Evolutionary conservation across 108 stramenopile genomes (phyloP).

Genomic region (Cyclotella atomus): DNA sequence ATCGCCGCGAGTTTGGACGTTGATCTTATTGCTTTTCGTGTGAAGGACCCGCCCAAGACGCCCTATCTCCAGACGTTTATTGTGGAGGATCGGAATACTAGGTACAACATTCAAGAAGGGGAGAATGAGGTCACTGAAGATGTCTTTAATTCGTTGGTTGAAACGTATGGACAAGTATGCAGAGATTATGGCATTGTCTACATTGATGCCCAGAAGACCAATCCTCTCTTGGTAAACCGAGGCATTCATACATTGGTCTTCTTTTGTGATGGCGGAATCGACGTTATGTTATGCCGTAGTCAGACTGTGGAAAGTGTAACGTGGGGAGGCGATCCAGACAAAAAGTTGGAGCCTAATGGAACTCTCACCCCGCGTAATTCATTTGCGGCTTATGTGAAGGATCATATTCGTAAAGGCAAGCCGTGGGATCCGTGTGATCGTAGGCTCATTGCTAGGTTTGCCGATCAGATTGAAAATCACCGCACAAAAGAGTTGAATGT

Average conservation of each 20-base stretch:
- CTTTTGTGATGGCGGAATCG: slow-evolving; percentile 11
- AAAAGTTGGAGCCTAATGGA: slow-evolving; percentile 14
- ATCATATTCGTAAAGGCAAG: slow-evolving; percentile 14
- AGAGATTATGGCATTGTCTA: slow-evolving; percentile 28
- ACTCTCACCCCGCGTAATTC: slow-evolving; percentile 28
- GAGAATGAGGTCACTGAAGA: slow-evolving; percentile 8
- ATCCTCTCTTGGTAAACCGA: neutral
- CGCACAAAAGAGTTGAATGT: slow-evolving; percentile 2
- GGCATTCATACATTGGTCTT: slow-evolving; percentile 33
- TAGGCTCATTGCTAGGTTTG: neutral
- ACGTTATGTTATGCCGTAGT: slow-evolving; percentile 37
- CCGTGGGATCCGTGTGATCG: slow-evolving; percentile 21
- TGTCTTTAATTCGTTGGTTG: slow-evolving; percentile 25
- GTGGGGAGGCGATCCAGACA: slow-evolving; percentile 49
- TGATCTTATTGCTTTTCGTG: slow-evolving; percentile 32
- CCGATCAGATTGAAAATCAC: neutral
- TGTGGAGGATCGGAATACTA: neutral
- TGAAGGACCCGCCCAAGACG: slow-evolving; percentile 14
- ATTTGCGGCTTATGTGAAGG: slow-evolving; percentile 28
- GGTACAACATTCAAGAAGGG: neutral
- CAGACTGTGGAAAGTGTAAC: slow-evolving; percentile 21
- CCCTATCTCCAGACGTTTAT: neutral
- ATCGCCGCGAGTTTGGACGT: slow-evolving; percentile 19
- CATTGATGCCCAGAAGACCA: slow-evolving; percentile 15
- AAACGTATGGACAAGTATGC: slow-evolving; percentile 27